phyloP scores from a whole-genome alignment of 345 rosid species.

The Pugionium cornutum region DNA sequence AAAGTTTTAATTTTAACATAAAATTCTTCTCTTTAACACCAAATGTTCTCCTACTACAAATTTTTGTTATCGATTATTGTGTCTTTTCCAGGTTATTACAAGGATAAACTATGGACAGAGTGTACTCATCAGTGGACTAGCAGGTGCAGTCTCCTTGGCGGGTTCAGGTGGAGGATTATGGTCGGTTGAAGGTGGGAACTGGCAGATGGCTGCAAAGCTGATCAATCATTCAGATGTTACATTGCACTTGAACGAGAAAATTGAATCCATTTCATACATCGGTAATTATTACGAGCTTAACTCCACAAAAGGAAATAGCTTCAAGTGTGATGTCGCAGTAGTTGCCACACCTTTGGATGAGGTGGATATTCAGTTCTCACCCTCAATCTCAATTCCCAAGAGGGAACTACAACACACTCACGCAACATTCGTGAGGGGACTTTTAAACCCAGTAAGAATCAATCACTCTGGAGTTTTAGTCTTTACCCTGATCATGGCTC shows the following conservation, averaged over 20 bases:
- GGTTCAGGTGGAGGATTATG: conserved; percentile 90
- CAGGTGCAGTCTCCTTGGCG: conserved; percentile 96
- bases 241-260: conserved; percentile 69
- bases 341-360: conserved; percentile 86
- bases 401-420: conserved; percentile 88
- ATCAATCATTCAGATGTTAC: conserved; percentile 66
- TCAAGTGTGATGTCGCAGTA: conserved; percentile 62
- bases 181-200: conserved; percentile 91
- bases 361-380: conserved; percentile 61
- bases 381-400: conserved; percentile 64
- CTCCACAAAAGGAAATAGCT: conserved; percentile 67
- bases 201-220: conserved; percentile 89
- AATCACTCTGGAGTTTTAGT: conserved; percentile 4
- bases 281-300: conserved; percentile 77
- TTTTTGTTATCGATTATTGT: neutral
- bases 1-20: neutral
- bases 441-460: conserved; percentile 74
- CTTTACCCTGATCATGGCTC: neutral
- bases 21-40: neutral
- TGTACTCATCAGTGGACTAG: conserved; percentile 77
- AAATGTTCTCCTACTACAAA: neutral
- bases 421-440: conserved; percentile 90
- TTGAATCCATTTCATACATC: conserved; percentile 58
- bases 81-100: conserved; percentile 64
- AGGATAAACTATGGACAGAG: conserved; percentile 95